Base-by-base conservation (phyloP, 257 asterid species). In the Gardenia jasminoides region DNA sequence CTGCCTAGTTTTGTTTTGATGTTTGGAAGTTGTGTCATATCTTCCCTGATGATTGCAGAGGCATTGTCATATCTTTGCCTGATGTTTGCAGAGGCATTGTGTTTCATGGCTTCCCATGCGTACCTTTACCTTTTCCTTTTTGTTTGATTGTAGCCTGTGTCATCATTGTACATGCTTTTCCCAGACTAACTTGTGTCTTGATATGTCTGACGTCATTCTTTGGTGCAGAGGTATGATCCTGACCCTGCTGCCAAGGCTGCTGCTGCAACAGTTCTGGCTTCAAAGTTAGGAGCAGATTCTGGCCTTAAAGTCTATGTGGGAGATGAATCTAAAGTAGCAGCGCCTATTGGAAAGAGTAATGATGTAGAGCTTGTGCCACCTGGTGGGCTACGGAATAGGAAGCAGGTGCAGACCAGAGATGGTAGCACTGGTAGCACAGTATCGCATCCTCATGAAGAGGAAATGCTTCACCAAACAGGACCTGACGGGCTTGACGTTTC, bases 221-320 rank as follows among this genome's bases (percentile, higher is more conserved):
- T 76, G 76, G 77, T 78, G 82, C 90, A 90, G 98, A 89, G 90
- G 84, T 91, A 93, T 13, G 97, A 93, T 81, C 82, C 93, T 30
- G 98, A 93, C 81, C 98, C 96, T 78, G 96, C 96, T 73, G 92
- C 94, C 39, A 91, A 90, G 89, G 96, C 93, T n/a, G 97, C 97
- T 67, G 97, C 96, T 48, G 96, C 97, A 58, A 80, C 91, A n/a
- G 90, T 90, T 54, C 91, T 91, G 71, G 97, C 98, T 30, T 87
- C 94, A 70, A 93, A 93, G 88, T 72, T 93, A 82, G 93, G 96
- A 72, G 87, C 92, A 54, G 92, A 93, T 85, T 88, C 93, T 80
- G 96, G 96, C 71, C 73, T 93, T 77, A 93, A 90, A 76, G 83
- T 93, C 30, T 78, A 74, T 26, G 5, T 91, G 79, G 91, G 83